Base-by-base conservation (phyloP, 164 flowering plant species). In the Berberis thunbergii region DNA sequence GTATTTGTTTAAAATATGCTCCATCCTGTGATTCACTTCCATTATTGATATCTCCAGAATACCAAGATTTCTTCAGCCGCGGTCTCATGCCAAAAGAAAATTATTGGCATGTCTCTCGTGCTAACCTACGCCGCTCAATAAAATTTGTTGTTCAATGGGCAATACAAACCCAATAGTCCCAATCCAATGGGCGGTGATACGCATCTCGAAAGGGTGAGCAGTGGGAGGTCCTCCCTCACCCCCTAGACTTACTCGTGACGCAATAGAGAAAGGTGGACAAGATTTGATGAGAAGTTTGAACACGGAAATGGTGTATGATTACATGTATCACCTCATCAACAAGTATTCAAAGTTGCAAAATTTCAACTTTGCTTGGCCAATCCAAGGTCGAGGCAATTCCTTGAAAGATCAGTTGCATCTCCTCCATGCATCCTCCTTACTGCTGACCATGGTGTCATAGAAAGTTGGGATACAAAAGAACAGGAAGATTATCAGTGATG, bases 1-100 rank as follows among this genome's bases (percentile, higher is more conserved):
- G 93, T 93, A 0, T 92, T 72, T 87, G 96, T 74, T 70, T 89
- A 76, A 92, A 92, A 50, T 92, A 92, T 61, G 89, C 86, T 39
- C 59, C 87, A 5, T 79, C 98, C 13, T 89, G 98, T 67, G 91
- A 86, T 64, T 89, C 88, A 44, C 69, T 81, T 52, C 46, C 95
- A 5, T 70, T 92, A 8, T 72, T 89, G 26, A 87, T 92, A 73
- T 43, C 83, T 5, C 92, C 96, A 13, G 45, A 79, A 48, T 89
- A 82, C 68, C 74, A 83, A 68, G 96, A 92, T 79, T 89, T 92
- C 74, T 85, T 92, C 71, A 86, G 78, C 45, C 87, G 95, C 9
- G 96, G 96, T 61, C 91, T 92, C 26, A 39, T 78, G 41, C 89
- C 96, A 1, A 73, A 57, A 69, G 57, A 73, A 62, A 73, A 82